Conservation (phyloP, 176 grass and related monocot genomes). For the Typha latifolia region DNA sequence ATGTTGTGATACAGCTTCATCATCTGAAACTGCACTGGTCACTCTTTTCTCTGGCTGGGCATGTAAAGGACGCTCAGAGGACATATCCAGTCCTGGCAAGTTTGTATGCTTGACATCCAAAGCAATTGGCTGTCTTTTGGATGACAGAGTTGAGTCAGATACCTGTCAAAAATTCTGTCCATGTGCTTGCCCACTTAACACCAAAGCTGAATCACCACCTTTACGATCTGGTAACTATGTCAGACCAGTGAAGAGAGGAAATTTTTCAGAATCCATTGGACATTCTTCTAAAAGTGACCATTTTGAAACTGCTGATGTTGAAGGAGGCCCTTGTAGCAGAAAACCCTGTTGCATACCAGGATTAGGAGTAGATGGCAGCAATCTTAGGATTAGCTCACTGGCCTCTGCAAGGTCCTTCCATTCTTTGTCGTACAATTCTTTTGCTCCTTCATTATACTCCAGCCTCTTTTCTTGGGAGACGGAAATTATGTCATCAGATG, state of each 20-base stretch:
- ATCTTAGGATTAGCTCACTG: slow-evolving; percentile 25
- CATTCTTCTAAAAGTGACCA: slow-evolving; percentile 22
- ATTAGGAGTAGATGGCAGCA: slow-evolving; percentile 47
- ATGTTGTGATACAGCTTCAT: slow-evolving; percentile 40
- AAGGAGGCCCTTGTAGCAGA: slow-evolving; percentile 22
- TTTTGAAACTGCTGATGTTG: slow-evolving; percentile 21
- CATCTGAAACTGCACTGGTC: slow-evolving; percentile 61
- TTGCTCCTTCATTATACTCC: slow-evolving; percentile 56
- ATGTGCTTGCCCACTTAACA: slow-evolving; percentile 27
- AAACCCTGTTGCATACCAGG: slow-evolving; percentile 56
- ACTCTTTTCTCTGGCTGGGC: slow-evolving; percentile 86
- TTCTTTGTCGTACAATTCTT: too few species aligned
- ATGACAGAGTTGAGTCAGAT: slow-evolving; percentile 19
- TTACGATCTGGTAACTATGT: slow-evolving; percentile 30
- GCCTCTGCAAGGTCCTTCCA: slow-evolving; percentile 5
- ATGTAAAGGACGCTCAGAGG: slow-evolving; percentile 53
- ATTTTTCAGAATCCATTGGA: slow-evolving; percentile 29
- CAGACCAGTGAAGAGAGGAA: slow-evolving; percentile 47
- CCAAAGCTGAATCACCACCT: slow-evolving; percentile 22
- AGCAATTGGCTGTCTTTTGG: slow-evolving; percentile 9
- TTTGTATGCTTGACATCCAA: slow-evolving; percentile 42
- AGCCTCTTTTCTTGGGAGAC: slow-evolving; percentile 64
- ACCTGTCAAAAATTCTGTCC: slow-evolving; percentile 24
- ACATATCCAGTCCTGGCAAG: slow-evolving; percentile 40
- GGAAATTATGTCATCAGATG: slow-evolving; percentile 24